Percentiles rank a stretch among this genome's conserved stretches.
These are phyloP conservation scores for Casuarina glauca DNA, from an alignment of 306 rosid genomes.

Conservation along the genomic window DNA sequence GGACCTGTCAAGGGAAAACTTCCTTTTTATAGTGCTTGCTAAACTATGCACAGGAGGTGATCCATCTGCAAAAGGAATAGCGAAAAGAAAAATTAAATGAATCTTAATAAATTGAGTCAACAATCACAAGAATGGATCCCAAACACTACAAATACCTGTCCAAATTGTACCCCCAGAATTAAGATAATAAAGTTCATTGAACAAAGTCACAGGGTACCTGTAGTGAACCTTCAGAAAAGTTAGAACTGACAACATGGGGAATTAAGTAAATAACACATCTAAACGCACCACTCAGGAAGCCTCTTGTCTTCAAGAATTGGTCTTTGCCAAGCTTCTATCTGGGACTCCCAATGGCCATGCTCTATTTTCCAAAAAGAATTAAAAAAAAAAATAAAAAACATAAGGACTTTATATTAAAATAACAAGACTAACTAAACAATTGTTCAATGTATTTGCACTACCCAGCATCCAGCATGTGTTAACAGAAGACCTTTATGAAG, in stretches of 20 bases:
- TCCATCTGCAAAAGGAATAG: conserved; percentile 61
- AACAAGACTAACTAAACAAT: conserved; percentile 8
- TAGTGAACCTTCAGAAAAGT: conserved; percentile 30
- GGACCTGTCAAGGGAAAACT: conserved; percentile 67
- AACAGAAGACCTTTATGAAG: conserved; percentile 21
- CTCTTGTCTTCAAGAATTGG: conserved; percentile 90
- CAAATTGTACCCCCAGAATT: conserved; percentile 91
- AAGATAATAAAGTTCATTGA: conserved; percentile 87
- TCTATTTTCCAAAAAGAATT: conserved; percentile 36
- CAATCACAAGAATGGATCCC: not conserved
- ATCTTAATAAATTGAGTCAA: not conserved
- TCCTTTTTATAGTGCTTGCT: conserved; percentile 49
- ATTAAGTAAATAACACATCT: conserved; percentile 19
- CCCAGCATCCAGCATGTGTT: conserved; percentile 15
- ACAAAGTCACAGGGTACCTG: conserved; percentile 91
- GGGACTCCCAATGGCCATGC: conserved; percentile 78
- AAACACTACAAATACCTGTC: conserved; percentile 66
- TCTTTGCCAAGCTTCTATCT: conserved; percentile 94
- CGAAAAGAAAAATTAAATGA: conserved; percentile 15
- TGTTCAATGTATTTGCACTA: conserved; percentile 17
- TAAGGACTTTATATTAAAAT: not conserved
- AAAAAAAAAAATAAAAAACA: not conserved
- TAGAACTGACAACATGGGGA: conserved; percentile 20
- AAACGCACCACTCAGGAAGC: conserved; percentile 88
- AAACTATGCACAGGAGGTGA: conserved; percentile 61